These are phyloP conservation scores for Colletotrichum sp. DNA, from an alignment of 2,329 filamentous ascomycete species.

Conservation along the genomic window DNA sequence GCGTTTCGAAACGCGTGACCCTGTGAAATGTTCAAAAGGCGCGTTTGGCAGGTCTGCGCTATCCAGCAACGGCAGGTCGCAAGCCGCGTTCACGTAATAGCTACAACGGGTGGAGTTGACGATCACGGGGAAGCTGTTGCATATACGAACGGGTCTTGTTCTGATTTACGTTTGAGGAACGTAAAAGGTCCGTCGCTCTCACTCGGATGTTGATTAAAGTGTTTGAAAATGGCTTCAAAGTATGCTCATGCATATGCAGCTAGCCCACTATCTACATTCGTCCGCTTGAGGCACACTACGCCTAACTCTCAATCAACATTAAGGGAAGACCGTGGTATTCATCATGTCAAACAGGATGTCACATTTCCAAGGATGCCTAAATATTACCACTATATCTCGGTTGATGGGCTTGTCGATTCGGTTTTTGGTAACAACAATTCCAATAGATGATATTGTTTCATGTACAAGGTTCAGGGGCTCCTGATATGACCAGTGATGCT, in stretches of 20 bases:
- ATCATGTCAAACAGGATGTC: neutral
- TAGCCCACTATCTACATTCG: neutral
- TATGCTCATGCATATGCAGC: neutral
- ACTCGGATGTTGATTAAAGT: neutral
- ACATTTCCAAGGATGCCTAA: accelerated
- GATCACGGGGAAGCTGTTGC: neutral
- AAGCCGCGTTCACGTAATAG: neutral
- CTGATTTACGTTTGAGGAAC: neutral
- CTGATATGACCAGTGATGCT: neutral
- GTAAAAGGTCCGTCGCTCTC: neutral
- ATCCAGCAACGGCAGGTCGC: neutral
- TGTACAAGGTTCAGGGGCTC: neutral
- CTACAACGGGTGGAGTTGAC: neutral
- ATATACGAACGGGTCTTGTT: neutral
- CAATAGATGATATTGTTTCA: neutral
- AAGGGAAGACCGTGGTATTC: neutral
- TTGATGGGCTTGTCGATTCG: neutral
- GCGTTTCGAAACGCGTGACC: neutral
- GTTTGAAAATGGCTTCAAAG: neutral
- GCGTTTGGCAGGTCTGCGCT: neutral
- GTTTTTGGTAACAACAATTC: neutral
- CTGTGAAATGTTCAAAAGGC: neutral
- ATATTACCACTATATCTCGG: neutral
- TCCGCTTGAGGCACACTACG: neutral
- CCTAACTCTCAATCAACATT: neutral